phyloP scores from a whole-genome alignment of 2,329 filamentous ascomycete species.

The Aspergillus neoniger region DNA sequence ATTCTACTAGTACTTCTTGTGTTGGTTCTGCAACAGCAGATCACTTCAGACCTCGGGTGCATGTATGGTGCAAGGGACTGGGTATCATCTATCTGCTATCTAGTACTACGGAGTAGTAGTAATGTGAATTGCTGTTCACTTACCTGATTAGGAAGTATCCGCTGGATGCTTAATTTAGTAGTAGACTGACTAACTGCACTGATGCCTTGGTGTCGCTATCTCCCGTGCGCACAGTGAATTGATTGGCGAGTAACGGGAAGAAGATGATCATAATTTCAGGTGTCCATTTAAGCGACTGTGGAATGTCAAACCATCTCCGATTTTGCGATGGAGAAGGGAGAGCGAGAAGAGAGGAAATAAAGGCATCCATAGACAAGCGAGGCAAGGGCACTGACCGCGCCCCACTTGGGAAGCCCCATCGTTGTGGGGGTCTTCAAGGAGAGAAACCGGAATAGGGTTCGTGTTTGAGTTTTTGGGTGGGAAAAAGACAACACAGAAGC shows the following conservation, averaged over 20 bases:
- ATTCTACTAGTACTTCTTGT: background rate
- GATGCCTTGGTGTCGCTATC: background rate
- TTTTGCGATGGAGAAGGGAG: background rate
- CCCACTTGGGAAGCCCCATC: background rate
- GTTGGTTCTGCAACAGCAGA: background rate
- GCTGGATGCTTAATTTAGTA: background rate
- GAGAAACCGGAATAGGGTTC: slow-evolving; percentile 5
- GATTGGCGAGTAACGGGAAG: too few species aligned
- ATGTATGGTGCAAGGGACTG: slow-evolving; percentile 4
- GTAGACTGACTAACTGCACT: background rate
- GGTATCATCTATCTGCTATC: background rate
- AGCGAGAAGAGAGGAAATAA: too few species aligned
- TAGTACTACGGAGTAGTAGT: too few species aligned
- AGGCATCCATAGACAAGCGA: background rate
- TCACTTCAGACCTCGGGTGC: background rate
- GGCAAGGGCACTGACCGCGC: slow-evolving; percentile 5
- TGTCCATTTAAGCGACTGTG: background rate
- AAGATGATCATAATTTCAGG: too few species aligned
- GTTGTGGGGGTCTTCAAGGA: background rate
- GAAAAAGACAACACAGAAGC: background rate
- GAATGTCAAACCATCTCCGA: background rate
- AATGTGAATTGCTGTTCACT: background rate
- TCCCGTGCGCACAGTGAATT: too few species aligned
- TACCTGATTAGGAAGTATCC: background rate
- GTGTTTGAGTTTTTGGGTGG: background rate